Percentiles rank a stretch among this genome's conserved stretches.
phyloP scores from a whole-genome alignment of 306 rosid species.

The Cicer chorassanicum region DNA sequence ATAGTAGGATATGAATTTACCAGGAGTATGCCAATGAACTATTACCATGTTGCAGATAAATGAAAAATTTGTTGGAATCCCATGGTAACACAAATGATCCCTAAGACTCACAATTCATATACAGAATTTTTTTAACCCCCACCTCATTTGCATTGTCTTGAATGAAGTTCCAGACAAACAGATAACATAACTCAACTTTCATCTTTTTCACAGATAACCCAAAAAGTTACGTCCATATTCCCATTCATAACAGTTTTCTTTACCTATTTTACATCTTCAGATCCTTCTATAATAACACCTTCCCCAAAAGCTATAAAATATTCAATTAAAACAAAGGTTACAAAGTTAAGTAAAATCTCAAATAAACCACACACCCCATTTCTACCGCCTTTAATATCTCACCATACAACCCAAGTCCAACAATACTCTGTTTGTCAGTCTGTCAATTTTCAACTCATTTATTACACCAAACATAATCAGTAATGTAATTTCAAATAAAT shows the following conservation, averaged over 20 bases:
- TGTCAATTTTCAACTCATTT: background rate
- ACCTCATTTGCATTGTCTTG: slow-evolving; percentile 2
- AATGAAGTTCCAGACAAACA: slow-evolving; percentile 4
- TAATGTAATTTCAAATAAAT: background rate
- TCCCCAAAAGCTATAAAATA: background rate
- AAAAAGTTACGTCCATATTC: background rate
- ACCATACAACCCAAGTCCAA: background rate
- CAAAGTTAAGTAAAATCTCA: background rate
- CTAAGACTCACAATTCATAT: background rate
- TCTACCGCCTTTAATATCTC: background rate
- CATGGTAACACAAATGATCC: background rate
- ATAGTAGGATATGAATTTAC: background rate
- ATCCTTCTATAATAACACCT: background rate
- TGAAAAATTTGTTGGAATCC: background rate
- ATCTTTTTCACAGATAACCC: background rate
- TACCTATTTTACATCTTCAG: background rate
- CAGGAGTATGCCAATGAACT: background rate
- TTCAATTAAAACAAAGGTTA: background rate
- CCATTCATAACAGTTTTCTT: background rate
- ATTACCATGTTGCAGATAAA: background rate
- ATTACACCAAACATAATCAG: background rate
- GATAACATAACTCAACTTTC: background rate
- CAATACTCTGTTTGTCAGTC: background rate
- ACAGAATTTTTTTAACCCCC: background rate
- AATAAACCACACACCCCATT: background rate